Conservation (phyloP, 129 eudicot genomes). For the Smallanthus sonchifolius region DNA sequence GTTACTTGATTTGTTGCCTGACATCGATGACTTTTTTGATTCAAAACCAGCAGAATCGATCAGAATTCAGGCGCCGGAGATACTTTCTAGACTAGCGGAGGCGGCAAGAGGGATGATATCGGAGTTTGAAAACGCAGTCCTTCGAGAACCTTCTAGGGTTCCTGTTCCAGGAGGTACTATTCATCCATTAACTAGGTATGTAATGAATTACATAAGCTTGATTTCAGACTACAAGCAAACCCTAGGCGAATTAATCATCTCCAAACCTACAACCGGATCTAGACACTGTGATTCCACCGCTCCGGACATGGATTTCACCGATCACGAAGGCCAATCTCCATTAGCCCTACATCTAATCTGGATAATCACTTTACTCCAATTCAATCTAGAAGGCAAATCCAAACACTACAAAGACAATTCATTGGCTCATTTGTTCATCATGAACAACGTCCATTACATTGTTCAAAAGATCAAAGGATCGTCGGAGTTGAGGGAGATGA, state of each 20-base stretch:
- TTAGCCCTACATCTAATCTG: conserved; percentile 38
- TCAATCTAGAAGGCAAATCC: conserved; percentile 36
- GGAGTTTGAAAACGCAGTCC: conserved; percentile 65
- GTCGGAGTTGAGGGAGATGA: conserved; percentile 45
- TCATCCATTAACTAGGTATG: conserved; percentile 76
- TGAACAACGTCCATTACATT: conserved; percentile 67
- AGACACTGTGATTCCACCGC: conserved; percentile 38
- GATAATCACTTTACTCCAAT: conserved; percentile 34
- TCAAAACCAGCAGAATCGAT: conserved; percentile 35
- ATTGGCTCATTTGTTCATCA: conserved; percentile 43
- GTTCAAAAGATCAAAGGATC: conserved; percentile 57
- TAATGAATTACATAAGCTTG: conserved; percentile 72
- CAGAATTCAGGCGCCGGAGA: conserved; percentile 49
- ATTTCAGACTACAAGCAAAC: conserved; percentile 62
- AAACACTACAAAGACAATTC: conserved; percentile 12
- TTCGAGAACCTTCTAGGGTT: conserved; percentile 51
- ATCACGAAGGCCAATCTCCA: conserved; percentile 36
- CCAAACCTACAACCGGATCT: conserved; percentile 48
- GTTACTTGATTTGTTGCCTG: conserved; percentile 29
- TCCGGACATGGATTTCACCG: conserved; percentile 48
- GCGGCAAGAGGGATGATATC: conserved; percentile 58
- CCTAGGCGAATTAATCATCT: conserved; percentile 46
- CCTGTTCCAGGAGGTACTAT: conserved; percentile 70
- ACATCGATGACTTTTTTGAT: conserved; percentile 47
- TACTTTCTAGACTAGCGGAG: conserved; percentile 55